Evolutionary conservation across 306 rosid genomes (phyloP).

Genomic region (Sphenostylis stenocarpa): DNA sequence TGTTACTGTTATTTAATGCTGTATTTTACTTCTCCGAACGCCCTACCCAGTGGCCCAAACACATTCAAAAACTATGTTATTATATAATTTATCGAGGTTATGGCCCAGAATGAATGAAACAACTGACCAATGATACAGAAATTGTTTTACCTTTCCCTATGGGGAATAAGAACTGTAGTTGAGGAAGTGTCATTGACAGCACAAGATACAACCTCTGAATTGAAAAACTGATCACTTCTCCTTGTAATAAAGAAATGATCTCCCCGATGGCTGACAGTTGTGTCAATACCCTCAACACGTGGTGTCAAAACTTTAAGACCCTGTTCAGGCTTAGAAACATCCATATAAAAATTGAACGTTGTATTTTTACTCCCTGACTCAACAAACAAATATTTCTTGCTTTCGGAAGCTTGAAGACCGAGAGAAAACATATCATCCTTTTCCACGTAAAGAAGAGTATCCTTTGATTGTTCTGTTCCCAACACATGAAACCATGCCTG

Average conservation of each 20-base stretch:
- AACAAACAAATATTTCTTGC: constrained; percentile 81
- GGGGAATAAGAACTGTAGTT: constrained; percentile 75
- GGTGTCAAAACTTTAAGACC: constrained; percentile 78
- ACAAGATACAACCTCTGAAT: constrained; percentile 85
- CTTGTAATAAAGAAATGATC: constrained; percentile 74
- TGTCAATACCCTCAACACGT: constrained; percentile 74
- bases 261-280: constrained; percentile 80
- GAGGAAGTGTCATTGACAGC: constrained; percentile 62
- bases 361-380: constrained; percentile 86
- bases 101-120: constrained; percentile 6
- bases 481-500: constrained; percentile 88
- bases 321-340: constrained; percentile 69
- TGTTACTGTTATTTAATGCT: background rate
- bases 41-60: background rate
- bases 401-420: constrained; percentile 77
- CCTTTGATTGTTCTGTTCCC: constrained; percentile 75
- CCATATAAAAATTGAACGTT: constrained; percentile 86
- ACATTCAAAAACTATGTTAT: constrained; percentile 22
- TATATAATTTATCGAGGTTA: background rate
- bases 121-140: constrained; percentile 18
- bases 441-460: constrained; percentile 75
- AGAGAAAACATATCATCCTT: constrained; percentile 78
- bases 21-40: constrained; percentile 11
- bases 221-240: constrained; percentile 73
- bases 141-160: constrained; percentile 71